Base-by-base conservation (phyloP, 2,329 filamentous ascomycete genomes). In the Pseudogymnoascus sp. region DNA sequence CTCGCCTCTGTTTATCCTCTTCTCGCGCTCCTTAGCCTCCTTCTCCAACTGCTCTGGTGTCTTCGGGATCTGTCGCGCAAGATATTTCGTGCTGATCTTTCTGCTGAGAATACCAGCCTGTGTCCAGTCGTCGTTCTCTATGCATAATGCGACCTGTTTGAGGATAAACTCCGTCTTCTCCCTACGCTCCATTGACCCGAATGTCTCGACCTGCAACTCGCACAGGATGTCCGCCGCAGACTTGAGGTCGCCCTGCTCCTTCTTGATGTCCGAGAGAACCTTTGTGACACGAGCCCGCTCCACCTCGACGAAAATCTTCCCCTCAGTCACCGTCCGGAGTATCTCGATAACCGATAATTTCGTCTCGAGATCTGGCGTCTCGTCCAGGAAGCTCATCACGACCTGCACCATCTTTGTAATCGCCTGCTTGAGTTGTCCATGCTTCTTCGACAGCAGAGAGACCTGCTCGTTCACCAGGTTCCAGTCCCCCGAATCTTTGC, bases 131-230 rank as follows among this genome's bases (percentile, higher is more conserved):
- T 88, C 90, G 73, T 88, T 93, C 78, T 97, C 90, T 76, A 99
- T 98, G 80, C 95, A 99, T 62, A 99, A 84, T 36, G 87, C 85
- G 43, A 98, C 93, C 78, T 99, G 95, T 67, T 96, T 90, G 62
- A 99, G 82, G 73, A 99, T 99, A 76, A 99, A 99, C 74, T 98
- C 95, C 4, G 93, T 97, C 88, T 99, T 99, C 77, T 99, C 95
- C 71, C 95, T 86, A 71, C 95, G 85, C 68, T 92, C 90, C 95
- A 99, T 99, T 21, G 93, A 98, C 7, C 95, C 95, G 76, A 99
- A 99, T 0, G 95, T 99, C 83, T 99, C 95, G 61, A 99, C 95
- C 77, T 99, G 95, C 66, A 99, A 83, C 80, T 99, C 95, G 78
- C 95, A 99, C 39, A 99, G 84, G 67, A 95, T 95, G 71, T 98